Base-by-base conservation (phyloP, 2,329 filamentous ascomycete species). In the Anthostomella pinea region DNA sequence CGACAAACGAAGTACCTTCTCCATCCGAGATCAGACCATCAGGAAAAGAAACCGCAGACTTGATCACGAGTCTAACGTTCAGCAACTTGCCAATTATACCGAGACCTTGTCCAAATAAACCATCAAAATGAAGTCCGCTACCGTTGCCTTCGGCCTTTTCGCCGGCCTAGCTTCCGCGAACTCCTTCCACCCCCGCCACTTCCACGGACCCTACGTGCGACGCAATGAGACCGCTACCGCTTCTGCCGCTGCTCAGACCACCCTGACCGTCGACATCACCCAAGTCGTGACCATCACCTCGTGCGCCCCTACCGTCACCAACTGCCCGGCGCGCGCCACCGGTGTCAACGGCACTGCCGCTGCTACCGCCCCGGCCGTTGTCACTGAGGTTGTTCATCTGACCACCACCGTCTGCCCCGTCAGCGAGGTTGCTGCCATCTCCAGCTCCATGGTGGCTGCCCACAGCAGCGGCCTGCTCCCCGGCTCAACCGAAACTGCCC, bases 351-450 rank as follows among this genome's bases (percentile, higher is more conserved):
- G 56, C 51, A 49, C 45, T 43, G 53, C 46, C 29, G 46, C 45
- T 29, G 46, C 50, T n/a, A 52, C 49, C 30, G 50, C 50, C 25
- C 49, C 54, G 10, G 52, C 48, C 21, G 49, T 58, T 5, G 54
- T 62, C 22, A 65, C 63, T 13, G 56, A 63, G 50, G 57, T 62
- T 26, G 52, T 65, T 23, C 53, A 60, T 21, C 43, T 62, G 19
- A 64, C 59, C 35, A 64, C 60, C 11, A 62, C 57, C 11, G 49
- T 65, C 32, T 66, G 62, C 53, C 62, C 63, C 10, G 59, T 63
- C 7, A 53, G 56, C 21, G 59, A 51, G 4, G 55, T 49, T 10
- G 45, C 53, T 24, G 53, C 51, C 19, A 43, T 59, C 33, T 58
- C 58, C 11, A 58, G 51, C 50, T 57, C 57, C 35, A 30, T 59